These are phyloP conservation scores for Candida suzukii DNA, from an alignment of 805 yeast genomes.

Conservation along the genomic window DNA sequence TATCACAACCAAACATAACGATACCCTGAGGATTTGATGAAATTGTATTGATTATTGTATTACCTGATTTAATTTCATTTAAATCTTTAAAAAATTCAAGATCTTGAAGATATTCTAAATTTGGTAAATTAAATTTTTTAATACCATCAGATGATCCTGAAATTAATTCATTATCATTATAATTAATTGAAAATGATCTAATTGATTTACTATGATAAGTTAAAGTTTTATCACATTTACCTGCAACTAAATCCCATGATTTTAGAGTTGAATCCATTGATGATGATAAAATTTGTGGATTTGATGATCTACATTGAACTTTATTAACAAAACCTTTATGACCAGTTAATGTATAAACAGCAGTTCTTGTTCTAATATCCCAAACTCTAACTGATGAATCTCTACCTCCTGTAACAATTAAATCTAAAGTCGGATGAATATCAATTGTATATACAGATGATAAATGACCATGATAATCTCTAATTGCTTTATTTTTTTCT, in stretches of 20 bases:
- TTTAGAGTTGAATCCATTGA: conserved; percentile 81
- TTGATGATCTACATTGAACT: conserved; percentile 59
- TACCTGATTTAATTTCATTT: conserved; percentile 22
- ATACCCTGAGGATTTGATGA: conserved; percentile 54
- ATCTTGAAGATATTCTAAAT: conserved; percentile 51
- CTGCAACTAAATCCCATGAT: conserved; percentile 87
- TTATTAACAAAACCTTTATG: conserved; percentile 72
- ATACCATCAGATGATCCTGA: conserved; percentile 79
- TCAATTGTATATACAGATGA: conserved; percentile 83
- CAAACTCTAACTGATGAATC: conserved; percentile 84
- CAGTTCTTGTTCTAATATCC: conserved; percentile 81
- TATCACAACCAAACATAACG: conserved; percentile 76
- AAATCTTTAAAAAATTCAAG: conserved; percentile 46
- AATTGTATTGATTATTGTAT: conserved; percentile 59
- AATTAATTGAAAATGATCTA: conserved; percentile 59
- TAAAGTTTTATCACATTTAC: conserved; percentile 58
- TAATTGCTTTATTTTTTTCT: conserved; percentile 70
- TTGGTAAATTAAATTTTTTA: conserved; percentile 78
- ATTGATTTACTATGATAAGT: conserved; percentile 85
- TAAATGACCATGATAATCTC: conserved; percentile 92
- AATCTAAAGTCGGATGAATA: conserved; percentile 80
- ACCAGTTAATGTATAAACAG: conserved; percentile 74
- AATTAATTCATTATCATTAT: conserved; percentile 49
- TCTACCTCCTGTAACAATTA: conserved; percentile 81
- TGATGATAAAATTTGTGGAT: conserved; percentile 81